Base-by-base conservation (phyloP, 768 basidiomycete species). In the Pulveroboletus sp. region DNA sequence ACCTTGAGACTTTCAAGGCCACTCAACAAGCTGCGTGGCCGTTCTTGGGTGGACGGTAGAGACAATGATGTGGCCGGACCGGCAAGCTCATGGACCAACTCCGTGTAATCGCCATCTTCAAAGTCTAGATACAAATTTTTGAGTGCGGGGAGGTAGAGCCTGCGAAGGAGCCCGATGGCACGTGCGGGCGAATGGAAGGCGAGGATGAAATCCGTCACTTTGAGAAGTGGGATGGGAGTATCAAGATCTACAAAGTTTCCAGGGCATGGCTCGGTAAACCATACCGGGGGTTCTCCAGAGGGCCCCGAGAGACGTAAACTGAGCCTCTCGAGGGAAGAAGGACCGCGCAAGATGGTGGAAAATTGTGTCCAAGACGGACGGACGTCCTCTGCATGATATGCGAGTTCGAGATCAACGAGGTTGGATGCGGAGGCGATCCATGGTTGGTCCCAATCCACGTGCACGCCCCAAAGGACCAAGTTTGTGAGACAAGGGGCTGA, bases 391-490 rank as follows among this genome's bases (percentile, higher is more conserved):
- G 75, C 64, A 57, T 86, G 85, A 67, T 77, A 86, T 0, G 80
- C 77, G 37, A 89, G 69, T 56, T 84, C 78, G 18, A 89, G 61
- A 14, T 78, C 73, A 21, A 56, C 60, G 27, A 89, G 67, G 8
- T 52, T 57, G 27, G 52, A n/a, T 2, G 62, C 60, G 4, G 60
- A 55, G 6, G 49, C 28, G 27, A 67, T 53, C 18, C 73, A 61
- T 14, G 74, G 69, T 31, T 71, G 68, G 28, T 74, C 70, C 87
- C 87, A 89, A 49, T 82, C 75, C 31, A 89, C 64, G 53, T 86
- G 86, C 5, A 87, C 81, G 35, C 85, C 86, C 81, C 82, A 86
- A 26, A 89, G 70, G 9, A 70, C 69, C 31, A 80, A 64, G 5
- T 67, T 58, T 17, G 62, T 67, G 12, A 89, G 69, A 8, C 69